Evolutionary conservation across 257 asterid species (phyloP), one percentile per base, ranked within the genome.

Genomic region (Plantago major): DNA sequence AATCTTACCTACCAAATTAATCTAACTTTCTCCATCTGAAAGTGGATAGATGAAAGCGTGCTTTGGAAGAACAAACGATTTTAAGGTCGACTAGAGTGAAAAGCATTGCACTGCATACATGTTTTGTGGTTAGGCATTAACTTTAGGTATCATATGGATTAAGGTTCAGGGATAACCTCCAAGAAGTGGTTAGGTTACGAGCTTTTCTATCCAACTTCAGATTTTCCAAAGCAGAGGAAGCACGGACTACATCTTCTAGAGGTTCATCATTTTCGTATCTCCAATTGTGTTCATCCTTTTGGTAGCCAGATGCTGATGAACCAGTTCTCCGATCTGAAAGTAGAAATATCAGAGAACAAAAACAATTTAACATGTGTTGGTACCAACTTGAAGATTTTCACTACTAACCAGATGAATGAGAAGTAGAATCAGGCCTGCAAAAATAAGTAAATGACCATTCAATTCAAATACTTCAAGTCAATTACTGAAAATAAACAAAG

Each of bases 151-250:
- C n/a, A n/a, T n/a, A n/a, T n/a, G n/a, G n/a, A n/a, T n/a, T n/a
- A 17, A 72, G 33, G 12, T 51, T 38, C 63, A 30, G 37, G 67
- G 64, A 78, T 77, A 47, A 89, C 99, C 96, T 76, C 99, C 96
- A 93, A 42, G 95, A 89, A 48, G 88, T 74, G 66, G 89, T 79
- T 58, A 89, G 73, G 12, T 83, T 87, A 55, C 96, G 86, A 64
- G 99, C 86, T 81, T 89, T 93, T 76, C 95, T 82, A 61, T 93
- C 97, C 78, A 93, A 70, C 74, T 93, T 96, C 77, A 93, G 87
- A 81, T 87, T 93, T 76, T 93, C 97, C 76, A 89, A 69, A 19
- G 97, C 97, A 74, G 96, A 70, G 26, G 99, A 83, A 42, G 96
- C 87, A 56, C 82, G 92, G 48, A 66, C 78, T 58, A 87, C 89